Base-by-base conservation (phyloP, 768 basidiomycete genomes). In the Rhodocollybia butyracea region DNA sequence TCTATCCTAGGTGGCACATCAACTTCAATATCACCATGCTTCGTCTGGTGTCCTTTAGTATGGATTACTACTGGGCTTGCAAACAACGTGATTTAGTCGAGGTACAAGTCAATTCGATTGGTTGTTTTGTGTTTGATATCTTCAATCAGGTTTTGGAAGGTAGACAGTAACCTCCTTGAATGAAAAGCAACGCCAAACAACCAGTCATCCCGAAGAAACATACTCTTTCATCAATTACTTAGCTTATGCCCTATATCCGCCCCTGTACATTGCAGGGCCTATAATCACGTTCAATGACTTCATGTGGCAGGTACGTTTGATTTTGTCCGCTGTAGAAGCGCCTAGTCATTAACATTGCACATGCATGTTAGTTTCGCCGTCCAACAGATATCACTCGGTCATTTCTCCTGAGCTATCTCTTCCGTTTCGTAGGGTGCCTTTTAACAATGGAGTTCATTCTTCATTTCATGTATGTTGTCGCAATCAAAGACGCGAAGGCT, bases 221-320 rank as follows among this genome's bases (percentile, higher is more conserved):
- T 97, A 94, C 66, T 79, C 82, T 1, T 86, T 83, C 60, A 46
- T 71, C 17, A 88, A 89, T 63, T 96, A 92, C 67, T 51, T 97
- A 8, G 79, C 89, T 21, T 98, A 98, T 65, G 77, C 80, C n/a
- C 71, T 98, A 7, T 99, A 98, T 64, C 84, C 95, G 0, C 95
- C 97, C 2, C 74, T 98, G 11, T 99, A 98, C 66, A 90, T 98
- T 47, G 95, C 91, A 2, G 96, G 97, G 0, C 97, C 97, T 0
- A 95, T 98, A 60, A 83, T 98, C 67, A 89, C 95, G 0, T 98
- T 93, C 76, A 96, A 96, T 64, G 92, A 97, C 67, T 98, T 93
- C 66, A 73, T 92, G 63, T 91, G 88, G 85, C 96, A 98, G 85
- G 93, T 93, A 36, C 57, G 79, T 65, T 45, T 13, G 54, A 15